These are phyloP conservation scores for Sphaerobolus stellatus DNA, from an alignment of 1,284 basidiomycete species.

Conservation along the genomic window DNA sequence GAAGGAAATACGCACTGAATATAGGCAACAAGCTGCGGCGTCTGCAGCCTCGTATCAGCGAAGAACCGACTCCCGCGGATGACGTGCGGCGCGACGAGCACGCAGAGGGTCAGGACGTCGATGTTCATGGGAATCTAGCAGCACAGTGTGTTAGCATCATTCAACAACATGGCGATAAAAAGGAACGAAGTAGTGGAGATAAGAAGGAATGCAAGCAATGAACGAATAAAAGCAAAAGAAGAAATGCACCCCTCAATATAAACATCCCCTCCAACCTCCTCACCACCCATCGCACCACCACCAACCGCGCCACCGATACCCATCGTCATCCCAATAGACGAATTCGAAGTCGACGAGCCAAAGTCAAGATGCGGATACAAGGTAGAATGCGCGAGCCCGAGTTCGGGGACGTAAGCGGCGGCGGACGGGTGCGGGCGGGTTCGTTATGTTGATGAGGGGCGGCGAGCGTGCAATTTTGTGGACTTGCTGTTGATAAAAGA, in stretches of 20 bases:
- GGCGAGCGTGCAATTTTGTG: conserved; percentile 73
- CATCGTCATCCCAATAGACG: too few species aligned
- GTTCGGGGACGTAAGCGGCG: too few species aligned
- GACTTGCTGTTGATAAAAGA: conserved; percentile 51
- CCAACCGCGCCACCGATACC: too few species aligned
- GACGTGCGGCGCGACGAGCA: conserved; percentile 58
- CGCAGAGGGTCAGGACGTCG: conserved; percentile 52
- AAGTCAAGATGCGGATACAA: too few species aligned
- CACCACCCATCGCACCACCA: too few species aligned
- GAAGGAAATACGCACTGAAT: neutral
- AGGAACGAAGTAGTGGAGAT: too few species aligned
- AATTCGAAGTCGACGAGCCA: too few species aligned
- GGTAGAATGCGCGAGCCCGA: too few species aligned
- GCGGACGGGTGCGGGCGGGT: neutral
- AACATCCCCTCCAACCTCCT: conserved; percentile 59
- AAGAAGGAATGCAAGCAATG: conserved; percentile 4
- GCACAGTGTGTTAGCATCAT: too few species aligned
- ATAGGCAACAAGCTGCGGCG: neutral
- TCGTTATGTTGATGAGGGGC: conserved; percentile 15
- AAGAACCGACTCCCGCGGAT: conserved; percentile 74
- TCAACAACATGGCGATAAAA: too few species aligned
- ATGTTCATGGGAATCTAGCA: conserved; percentile 61
- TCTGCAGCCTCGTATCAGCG: neutral
- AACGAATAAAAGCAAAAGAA: conserved; percentile 4
- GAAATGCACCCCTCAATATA: conserved; percentile 66